These are phyloP conservation scores for Fomitopsis pulvina DNA, from an alignment of 768 basidiomycete genomes.

Conservation along the genomic window DNA sequence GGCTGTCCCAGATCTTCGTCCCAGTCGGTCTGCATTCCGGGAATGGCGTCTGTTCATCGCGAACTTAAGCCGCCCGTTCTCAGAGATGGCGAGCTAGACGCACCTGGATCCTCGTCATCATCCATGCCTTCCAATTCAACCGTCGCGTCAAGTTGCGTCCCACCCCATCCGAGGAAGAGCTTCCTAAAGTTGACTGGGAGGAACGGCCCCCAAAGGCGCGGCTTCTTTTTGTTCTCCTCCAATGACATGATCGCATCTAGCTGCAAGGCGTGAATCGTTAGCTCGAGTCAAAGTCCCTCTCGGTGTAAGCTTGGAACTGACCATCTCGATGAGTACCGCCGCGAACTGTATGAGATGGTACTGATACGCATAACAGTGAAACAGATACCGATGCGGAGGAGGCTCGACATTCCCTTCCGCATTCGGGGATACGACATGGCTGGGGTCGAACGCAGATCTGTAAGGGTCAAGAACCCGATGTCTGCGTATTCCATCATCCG, in stretches of 20 bases:
- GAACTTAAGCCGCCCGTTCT: background rate
- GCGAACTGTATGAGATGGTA: slow-evolving; percentile 39
- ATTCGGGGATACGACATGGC: slow-evolving; percentile 18
- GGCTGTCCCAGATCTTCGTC: slow-evolving; percentile 51
- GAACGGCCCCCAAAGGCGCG: slow-evolving; percentile 54
- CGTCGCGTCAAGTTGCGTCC: slow-evolving; percentile 39
- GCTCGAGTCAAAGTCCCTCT: slow-evolving; percentile 17
- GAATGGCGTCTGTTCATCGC: slow-evolving; percentile 40
- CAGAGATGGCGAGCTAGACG: slow-evolving; percentile 1
- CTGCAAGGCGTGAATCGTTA: slow-evolving; percentile 41
- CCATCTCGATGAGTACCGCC: slow-evolving; percentile 25
- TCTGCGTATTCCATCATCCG: slow-evolving; percentile 16
- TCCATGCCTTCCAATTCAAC: slow-evolving; percentile 34
- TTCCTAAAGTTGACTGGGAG: slow-evolving; percentile 15
- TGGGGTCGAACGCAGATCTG: slow-evolving; percentile 38
- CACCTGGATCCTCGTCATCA: slow-evolving; percentile 68
- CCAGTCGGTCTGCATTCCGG: slow-evolving; percentile 41
- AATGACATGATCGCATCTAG: slow-evolving; percentile 48
- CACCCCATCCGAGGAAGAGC: slow-evolving; percentile 28
- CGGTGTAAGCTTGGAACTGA: slow-evolving; percentile 15
- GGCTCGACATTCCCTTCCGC: slow-evolving; percentile 30
- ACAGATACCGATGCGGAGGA: slow-evolving; percentile 63
- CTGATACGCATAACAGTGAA: slow-evolving; percentile 72
- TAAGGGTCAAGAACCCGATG: slow-evolving; percentile 59
- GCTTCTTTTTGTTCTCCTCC: slow-evolving; percentile 39